Conservation (phyloP, 345 rosid species). For the Eucalyptus microcorys region DNA sequence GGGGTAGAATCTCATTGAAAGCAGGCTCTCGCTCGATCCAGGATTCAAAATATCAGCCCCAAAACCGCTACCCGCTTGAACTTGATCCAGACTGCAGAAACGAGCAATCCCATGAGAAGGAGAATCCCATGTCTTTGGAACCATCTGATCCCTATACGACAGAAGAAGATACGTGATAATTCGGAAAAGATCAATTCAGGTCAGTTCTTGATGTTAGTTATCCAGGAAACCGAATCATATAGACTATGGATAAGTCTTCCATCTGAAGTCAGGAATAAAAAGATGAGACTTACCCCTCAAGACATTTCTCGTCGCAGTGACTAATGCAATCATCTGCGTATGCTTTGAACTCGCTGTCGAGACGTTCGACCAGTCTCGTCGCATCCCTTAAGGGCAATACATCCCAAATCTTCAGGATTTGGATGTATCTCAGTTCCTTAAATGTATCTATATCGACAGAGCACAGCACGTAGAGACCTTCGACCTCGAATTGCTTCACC, state of each 20-base stretch:
- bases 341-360: background rate
- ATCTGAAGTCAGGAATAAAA: background rate
- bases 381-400: background rate
- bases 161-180: background rate
- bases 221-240: background rate
- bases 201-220: background rate
- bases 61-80: background rate
- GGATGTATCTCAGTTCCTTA: background rate
- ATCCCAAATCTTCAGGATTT: background rate
- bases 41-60: background rate
- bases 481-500: conserved; percentile 34
- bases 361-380: background rate
- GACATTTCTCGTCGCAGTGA: background rate
- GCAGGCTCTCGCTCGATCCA: background rate
- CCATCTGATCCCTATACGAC: background rate
- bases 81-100: background rate
- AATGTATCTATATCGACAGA: conserved; percentile 20
- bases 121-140: background rate
- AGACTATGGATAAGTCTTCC: background rate
- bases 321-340: background rate
- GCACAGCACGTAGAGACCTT: conserved; percentile 14
- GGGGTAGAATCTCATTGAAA: background rate
- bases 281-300: background rate
- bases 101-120: background rate
- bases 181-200: background rate